Percentiles rank a stretch among this genome's conserved stretches.
phyloP scores from a whole-genome alignment of 2,329 filamentous ascomycete genomes.

The Calonectria leucothoes region DNA sequence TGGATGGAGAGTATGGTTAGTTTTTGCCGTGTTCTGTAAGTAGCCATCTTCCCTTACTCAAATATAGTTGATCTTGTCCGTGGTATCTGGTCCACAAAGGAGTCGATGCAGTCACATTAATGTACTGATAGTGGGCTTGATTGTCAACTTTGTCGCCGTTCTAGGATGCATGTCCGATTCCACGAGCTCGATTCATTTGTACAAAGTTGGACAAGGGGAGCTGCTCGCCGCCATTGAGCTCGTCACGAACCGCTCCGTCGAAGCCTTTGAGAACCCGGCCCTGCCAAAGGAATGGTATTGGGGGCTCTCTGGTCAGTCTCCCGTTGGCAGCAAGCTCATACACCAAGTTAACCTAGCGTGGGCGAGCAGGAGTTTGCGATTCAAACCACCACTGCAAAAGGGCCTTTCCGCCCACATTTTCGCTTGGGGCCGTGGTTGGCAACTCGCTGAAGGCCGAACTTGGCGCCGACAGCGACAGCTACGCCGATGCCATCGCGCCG shows the following conservation, averaged over 20 bases:
- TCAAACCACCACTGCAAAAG: conserved; percentile 22
- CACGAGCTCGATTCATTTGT: conserved; percentile 25
- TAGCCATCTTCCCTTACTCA: not conserved
- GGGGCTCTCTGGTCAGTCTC: conserved; percentile 25
- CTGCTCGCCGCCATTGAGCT: conserved; percentile 15
- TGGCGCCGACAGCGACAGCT: not conserved
- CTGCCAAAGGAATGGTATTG: conserved; percentile 25
- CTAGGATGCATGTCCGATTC: conserved; percentile 27
- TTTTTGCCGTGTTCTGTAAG: conserved; percentile 31
- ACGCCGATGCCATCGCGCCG: conserved; percentile 14
- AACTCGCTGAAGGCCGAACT: conserved; percentile 24
- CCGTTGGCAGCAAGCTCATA: not conserved
- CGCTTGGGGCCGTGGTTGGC: conserved; percentile 26
- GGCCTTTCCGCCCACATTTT: conserved; percentile 25
- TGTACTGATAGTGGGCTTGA: conserved; percentile 18
- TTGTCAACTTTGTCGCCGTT: conserved; percentile 30
- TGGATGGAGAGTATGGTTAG: conserved; percentile 30
- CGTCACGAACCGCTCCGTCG: conserved; percentile 12
- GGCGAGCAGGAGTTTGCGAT: conserved; percentile 18
- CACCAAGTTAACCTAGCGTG: not conserved
- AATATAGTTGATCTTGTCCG: not conserved
- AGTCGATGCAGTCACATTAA: not conserved
- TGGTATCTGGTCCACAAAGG: not conserved
- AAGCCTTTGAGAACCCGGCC: not conserved
- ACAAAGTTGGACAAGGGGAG: conserved; percentile 19